These are phyloP conservation scores for Psophocarpus tetragonolobus DNA, from an alignment of 306 rosid genomes.

Conservation along the genomic window DNA sequence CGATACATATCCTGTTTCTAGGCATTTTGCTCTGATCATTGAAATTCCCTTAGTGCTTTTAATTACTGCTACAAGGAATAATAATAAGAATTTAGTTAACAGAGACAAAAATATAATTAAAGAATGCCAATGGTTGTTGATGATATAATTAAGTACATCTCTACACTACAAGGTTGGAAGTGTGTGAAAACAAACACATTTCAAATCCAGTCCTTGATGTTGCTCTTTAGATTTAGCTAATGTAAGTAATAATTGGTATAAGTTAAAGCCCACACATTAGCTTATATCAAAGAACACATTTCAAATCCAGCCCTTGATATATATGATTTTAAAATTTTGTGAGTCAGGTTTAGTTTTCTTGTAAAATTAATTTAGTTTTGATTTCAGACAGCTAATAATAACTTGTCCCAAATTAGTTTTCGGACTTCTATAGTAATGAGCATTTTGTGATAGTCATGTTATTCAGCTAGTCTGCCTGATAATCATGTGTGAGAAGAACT, in stretches of 20 bases:
- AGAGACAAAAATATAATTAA: too few species aligned
- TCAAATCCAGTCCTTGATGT: too few species aligned
- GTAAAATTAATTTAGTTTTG: not conserved
- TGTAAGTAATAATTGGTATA: not conserved
- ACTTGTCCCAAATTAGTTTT: not conserved
- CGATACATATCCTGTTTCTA: not conserved
- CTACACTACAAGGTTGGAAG: too few species aligned
- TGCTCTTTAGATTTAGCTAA: not conserved
- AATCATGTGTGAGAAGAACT: conserved; percentile 87
- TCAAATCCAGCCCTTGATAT: not conserved
- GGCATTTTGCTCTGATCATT: not conserved
- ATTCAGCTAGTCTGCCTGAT: conserved; percentile 59
- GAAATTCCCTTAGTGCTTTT: too few species aligned
- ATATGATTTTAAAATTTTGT: not conserved
- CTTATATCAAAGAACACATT: not conserved
- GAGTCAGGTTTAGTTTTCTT: not conserved
- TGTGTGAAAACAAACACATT: too few species aligned
- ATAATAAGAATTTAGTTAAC: too few species aligned
- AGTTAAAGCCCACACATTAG: not conserved
- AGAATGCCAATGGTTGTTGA: too few species aligned
- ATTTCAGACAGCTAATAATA: not conserved
- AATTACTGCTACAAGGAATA: too few species aligned
- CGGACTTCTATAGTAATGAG: conserved; percentile 16
- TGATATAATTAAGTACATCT: too few species aligned
- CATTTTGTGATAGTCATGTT: conserved; percentile 56